Percentiles rank a stretch among this genome's conserved stretches.
phyloP scores from a whole-genome alignment of 257 asterid species.

The Linderniella brevidens region DNA sequence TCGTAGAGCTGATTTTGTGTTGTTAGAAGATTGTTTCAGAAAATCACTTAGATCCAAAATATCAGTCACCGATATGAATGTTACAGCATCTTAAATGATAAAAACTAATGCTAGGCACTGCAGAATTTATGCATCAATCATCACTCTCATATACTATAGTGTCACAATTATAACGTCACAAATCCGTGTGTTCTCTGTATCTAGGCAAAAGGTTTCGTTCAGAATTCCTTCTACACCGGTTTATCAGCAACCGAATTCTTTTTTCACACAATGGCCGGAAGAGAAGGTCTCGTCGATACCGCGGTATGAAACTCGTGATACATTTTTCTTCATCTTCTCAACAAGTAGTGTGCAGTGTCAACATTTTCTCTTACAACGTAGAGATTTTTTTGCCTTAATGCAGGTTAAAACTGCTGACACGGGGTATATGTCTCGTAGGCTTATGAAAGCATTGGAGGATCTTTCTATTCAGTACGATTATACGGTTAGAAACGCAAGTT shows the following conservation, averaged over 20 bases:
- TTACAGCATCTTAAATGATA: no score
- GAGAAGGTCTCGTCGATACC: conserved; percentile 98
- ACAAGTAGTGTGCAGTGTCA: no score
- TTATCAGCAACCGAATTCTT: conserved; percentile 82
- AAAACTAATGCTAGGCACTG: no score
- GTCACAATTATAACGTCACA: no score
- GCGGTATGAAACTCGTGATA: no score
- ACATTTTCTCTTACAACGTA: no score
- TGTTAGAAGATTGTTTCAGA: no score
- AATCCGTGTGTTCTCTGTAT: conserved; percentile 8
- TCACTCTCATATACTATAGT: no score
- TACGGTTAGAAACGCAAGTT: conserved; percentile 86
- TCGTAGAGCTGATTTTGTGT: no score
- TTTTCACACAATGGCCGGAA: conserved; percentile 98
- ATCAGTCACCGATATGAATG: no score
- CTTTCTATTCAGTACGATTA: conserved; percentile 62
- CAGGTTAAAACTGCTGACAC: conserved; percentile 99
- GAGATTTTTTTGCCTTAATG: conserved; percentile 10
- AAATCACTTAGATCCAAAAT: no score
- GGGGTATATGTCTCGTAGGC: conserved; percentile 97
- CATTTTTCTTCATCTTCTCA: neutral
- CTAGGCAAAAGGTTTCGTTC: conserved; percentile 97
- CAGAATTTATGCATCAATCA: no score
- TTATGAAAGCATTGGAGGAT: conserved; percentile 88
- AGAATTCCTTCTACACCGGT: conserved; percentile 88